Percentiles rank a stretch among this genome's conserved stretches.
Evolutionary conservation across 352 stramenopile species (phyloP).

Genomic region (Globisporangium emineosum): DNA sequence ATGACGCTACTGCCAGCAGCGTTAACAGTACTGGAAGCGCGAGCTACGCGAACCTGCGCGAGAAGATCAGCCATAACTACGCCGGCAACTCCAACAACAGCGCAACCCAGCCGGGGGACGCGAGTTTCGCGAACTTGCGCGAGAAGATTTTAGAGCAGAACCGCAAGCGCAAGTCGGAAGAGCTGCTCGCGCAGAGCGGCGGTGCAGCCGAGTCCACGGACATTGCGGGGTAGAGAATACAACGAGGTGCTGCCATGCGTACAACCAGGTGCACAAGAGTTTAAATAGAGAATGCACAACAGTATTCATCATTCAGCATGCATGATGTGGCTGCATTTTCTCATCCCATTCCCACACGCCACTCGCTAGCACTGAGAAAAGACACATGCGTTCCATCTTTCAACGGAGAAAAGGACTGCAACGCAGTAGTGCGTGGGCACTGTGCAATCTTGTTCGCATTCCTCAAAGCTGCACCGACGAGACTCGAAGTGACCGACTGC

Average conservation of each 20-base stretch:
- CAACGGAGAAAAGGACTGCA: background rate
- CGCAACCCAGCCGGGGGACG: slow-evolving; percentile 21
- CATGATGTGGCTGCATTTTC: background rate
- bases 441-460: background rate
- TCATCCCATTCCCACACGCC: background rate
- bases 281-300: background rate
- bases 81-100: slow-evolving; percentile 1
- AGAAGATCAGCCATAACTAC: slow-evolving; percentile 48
- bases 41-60: slow-evolving; percentile 71
- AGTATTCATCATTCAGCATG: no score
- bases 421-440: no score
- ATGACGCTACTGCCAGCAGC: background rate
- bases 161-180: slow-evolving; percentile 61
- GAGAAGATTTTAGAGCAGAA: slow-evolving; percentile 56
- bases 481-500: background rate
- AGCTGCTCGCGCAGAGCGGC: slow-evolving; percentile 12
- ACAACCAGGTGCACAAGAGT: background rate
- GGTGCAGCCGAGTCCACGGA: background rate
- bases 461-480: background rate
- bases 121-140: slow-evolving; percentile 67
- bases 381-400: background rate
- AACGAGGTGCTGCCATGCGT: no score
- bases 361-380: background rate
- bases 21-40: slow-evolving; percentile 22
- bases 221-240: background rate